phyloP scores from a whole-genome alignment of 139 green algal genomes.

The Coelastrella sp. region DNA sequence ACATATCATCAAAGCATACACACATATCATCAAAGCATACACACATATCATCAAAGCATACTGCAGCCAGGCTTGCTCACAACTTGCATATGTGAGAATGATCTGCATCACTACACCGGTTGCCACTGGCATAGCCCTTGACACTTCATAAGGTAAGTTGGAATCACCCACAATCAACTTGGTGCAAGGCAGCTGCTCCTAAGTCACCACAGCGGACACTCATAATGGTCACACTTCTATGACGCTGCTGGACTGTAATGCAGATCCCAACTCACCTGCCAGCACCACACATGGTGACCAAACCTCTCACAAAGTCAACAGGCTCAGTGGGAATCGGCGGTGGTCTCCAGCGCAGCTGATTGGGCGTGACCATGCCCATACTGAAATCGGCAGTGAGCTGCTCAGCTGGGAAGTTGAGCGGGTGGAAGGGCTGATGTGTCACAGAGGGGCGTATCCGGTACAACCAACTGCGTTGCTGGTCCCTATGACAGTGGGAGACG shows the following conservation, averaged over 20 bases:
- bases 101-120: no score
- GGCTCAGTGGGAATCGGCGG: slow-evolving; percentile 71
- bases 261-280: slow-evolving; percentile 68
- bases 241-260: not conserved
- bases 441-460: slow-evolving; percentile 94
- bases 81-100: not conserved
- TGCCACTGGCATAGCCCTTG: not conserved
- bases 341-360: slow-evolving; percentile 93
- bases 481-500: slow-evolving; percentile 44
- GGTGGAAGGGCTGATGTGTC: slow-evolving; percentile 81
- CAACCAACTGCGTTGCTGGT: slow-evolving; percentile 88
- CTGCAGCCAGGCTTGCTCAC: no score
- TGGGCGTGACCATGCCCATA: slow-evolving; percentile 80
- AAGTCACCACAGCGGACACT: no score
- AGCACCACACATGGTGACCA: slow-evolving; percentile 89
- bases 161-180: no score
- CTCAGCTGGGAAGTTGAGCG: slow-evolving; percentile 74
- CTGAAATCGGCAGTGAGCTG: slow-evolving; percentile 77
- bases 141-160: no score
- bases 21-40: no score
- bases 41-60: no score
- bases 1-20: no score
- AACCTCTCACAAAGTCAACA: slow-evolving; percentile 87
- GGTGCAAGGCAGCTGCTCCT: no score
- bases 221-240: no score